Conservation (phyloP, 176 grass and related monocot genomes). For the Thalia dealbata region DNA sequence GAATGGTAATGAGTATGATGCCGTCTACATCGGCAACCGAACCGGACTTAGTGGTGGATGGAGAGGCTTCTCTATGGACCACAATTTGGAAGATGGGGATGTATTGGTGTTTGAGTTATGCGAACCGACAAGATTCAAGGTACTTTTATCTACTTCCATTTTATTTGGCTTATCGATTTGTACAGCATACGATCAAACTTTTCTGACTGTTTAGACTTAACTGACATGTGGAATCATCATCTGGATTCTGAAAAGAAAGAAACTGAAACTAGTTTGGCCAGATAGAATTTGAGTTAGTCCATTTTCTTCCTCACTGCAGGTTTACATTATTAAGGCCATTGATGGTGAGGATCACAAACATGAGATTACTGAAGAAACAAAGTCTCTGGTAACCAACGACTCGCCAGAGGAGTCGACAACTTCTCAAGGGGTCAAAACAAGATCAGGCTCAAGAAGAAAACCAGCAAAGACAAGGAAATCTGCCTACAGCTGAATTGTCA, state of each 20-base stretch:
- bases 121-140: constrained; percentile 74
- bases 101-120: constrained; percentile 74
- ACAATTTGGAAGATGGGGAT: constrained; percentile 85
- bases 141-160: constrained; percentile 14
- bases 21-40: constrained; percentile 62
- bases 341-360: constrained; percentile 31
- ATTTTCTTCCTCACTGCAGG: constrained; percentile 31
- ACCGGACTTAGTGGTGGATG: constrained; percentile 91
- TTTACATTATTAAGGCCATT: constrained; percentile 78
- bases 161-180: no score
- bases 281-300: no score
- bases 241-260: no score
- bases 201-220: no score
- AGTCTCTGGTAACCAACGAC: constrained; percentile 29
- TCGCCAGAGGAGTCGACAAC: constrained; percentile 20
- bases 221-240: no score
- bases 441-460: constrained; percentile 4
- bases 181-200: no score
- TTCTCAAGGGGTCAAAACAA: constrained; percentile 16
- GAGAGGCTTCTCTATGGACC: constrained; percentile 81
- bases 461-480: constrained; percentile 2
- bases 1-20: constrained; percentile 66
- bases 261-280: no score
- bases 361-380: constrained; percentile 19
- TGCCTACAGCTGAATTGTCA: neutral